Evolutionary conservation across 768 basidiomycete genomes (phyloP).

Genomic region (Suillus paluster): DNA sequence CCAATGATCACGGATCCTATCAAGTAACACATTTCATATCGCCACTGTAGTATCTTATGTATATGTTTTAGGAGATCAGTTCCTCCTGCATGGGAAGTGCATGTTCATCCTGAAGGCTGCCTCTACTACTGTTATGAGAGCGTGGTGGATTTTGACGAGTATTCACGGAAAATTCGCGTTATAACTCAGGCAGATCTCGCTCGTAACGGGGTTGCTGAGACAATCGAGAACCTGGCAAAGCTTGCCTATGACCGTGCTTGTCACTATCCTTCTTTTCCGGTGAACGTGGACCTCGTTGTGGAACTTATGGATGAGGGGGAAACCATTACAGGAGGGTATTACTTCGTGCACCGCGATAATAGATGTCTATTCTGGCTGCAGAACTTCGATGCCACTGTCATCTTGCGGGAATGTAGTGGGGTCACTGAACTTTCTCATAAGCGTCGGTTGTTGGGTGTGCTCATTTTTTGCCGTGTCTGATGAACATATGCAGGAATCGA

Average conservation of each 20-base stretch:
- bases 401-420: slow-evolving; percentile 43
- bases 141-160: slow-evolving; percentile 33
- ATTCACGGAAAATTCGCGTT: not conserved
- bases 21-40: not conserved
- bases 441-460: slow-evolving; percentile 31
- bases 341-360: slow-evolving; percentile 47
- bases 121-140: slow-evolving; percentile 51
- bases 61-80: not conserved
- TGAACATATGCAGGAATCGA: slow-evolving; percentile 14
- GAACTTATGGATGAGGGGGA: slow-evolving; percentile 35
- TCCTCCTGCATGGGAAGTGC: slow-evolving; percentile 43
- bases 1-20: slow-evolving; percentile 12
- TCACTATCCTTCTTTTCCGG: slow-evolving; percentile 6
- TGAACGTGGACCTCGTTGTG: slow-evolving; percentile 44
- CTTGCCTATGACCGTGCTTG: not conserved
- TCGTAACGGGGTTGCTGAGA: not conserved
- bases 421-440: slow-evolving; percentile 43
- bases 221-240: slow-evolving; percentile 2
- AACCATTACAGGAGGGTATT: slow-evolving; percentile 37
- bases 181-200: not conserved
- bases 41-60: not conserved
- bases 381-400: slow-evolving; percentile 32
- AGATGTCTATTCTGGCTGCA: slow-evolving; percentile 54
- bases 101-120: slow-evolving; percentile 57
- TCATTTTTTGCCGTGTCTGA: not conserved